phyloP scores from a whole-genome alignment of 805 yeast genomes.

The Myxozyma mucilagina region DNA sequence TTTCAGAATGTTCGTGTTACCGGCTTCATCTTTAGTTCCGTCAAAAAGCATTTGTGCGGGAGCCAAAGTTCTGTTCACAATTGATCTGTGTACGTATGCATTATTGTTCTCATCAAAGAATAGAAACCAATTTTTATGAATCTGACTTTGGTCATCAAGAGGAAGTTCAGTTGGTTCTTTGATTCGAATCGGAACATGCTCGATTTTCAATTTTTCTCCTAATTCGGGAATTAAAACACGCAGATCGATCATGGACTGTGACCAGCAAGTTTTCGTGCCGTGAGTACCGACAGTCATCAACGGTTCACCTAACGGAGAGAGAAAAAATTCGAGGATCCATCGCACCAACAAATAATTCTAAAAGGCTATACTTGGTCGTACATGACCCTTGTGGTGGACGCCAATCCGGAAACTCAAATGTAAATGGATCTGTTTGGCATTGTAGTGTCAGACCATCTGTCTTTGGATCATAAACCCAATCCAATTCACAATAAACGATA shows the following conservation, averaged over 20 bases:
- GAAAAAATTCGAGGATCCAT: conserved; percentile 25
- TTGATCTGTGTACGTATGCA: conserved; percentile 3
- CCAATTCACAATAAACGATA: conserved; percentile 9
- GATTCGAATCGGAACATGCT: conserved; percentile 17
- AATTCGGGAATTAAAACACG: conserved; percentile 23
- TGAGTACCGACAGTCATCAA: conserved; percentile 30
- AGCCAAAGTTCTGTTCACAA: not conserved
- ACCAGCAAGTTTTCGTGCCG: conserved; percentile 18
- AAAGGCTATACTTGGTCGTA: not conserved
- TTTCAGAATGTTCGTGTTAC: not conserved
- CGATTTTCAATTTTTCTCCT: conserved; percentile 4
- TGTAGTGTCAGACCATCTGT: conserved; percentile 1
- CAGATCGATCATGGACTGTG: conserved; percentile 22
- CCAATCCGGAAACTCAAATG: conserved; percentile 2
- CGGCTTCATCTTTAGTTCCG: not conserved
- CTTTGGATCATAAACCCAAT: not conserved
- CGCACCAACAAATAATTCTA: not conserved
- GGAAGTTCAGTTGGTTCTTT: conserved; percentile 19
- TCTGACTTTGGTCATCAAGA: conserved; percentile 1
- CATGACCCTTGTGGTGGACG: not conserved
- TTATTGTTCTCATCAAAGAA: conserved; percentile 16
- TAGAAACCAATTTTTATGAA: conserved; percentile 29
- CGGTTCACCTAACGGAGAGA: conserved; percentile 30
- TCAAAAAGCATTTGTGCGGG: not conserved
- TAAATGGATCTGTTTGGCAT: conserved; percentile 4